phyloP scores from a whole-genome alignment of 352 stramenopile species.

The Pythium apleroticum region DNA sequence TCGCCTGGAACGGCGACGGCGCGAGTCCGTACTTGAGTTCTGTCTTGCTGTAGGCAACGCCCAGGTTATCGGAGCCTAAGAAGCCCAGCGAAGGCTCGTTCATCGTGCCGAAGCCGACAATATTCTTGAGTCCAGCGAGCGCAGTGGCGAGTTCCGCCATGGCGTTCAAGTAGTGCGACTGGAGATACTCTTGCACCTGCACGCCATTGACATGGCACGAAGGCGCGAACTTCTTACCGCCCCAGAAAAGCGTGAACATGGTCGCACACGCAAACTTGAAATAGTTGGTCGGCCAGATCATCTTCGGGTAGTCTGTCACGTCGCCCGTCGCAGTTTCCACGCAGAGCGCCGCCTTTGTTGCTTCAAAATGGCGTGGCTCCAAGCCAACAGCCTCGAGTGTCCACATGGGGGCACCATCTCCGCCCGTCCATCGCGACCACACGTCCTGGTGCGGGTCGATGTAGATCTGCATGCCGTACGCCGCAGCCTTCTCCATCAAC shows the following conservation, averaged over 20 bases:
- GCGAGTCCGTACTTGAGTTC: slow-evolving; percentile 75
- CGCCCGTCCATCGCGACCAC: slow-evolving; percentile 89
- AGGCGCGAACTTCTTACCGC: slow-evolving; percentile 69
- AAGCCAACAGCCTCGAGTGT: slow-evolving; percentile 83
- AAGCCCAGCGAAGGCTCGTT: slow-evolving; percentile 88
- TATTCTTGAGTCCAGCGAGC: slow-evolving; percentile 70
- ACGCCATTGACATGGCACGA: slow-evolving; percentile 66
- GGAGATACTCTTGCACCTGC: slow-evolving; percentile 84
- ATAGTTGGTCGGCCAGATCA: slow-evolving; percentile 93
- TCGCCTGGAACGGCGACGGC: slow-evolving; percentile 81
- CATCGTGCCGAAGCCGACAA: slow-evolving; percentile 91
- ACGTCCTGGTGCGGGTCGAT: slow-evolving; percentile 93
- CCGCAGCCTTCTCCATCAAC: slow-evolving; percentile 54
- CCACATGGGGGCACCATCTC: slow-evolving; percentile 89
- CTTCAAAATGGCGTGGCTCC: slow-evolving; percentile 68
- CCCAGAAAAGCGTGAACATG: slow-evolving; percentile 93
- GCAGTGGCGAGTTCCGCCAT: slow-evolving; percentile 63
- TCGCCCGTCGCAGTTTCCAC: slow-evolving; percentile 45
- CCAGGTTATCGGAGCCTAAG: slow-evolving; percentile 63
- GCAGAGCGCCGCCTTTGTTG: slow-evolving; percentile 74
- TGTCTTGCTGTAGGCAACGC: slow-evolving; percentile 46
- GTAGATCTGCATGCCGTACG: slow-evolving; percentile 81
- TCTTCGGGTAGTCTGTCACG: slow-evolving; percentile 71
- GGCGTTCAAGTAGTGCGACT: slow-evolving; percentile 84
- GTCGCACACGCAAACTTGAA: slow-evolving; percentile 88